Conservation (phyloP, 306 rosid species). For the Cotoneaster glaucophyllus region DNA sequence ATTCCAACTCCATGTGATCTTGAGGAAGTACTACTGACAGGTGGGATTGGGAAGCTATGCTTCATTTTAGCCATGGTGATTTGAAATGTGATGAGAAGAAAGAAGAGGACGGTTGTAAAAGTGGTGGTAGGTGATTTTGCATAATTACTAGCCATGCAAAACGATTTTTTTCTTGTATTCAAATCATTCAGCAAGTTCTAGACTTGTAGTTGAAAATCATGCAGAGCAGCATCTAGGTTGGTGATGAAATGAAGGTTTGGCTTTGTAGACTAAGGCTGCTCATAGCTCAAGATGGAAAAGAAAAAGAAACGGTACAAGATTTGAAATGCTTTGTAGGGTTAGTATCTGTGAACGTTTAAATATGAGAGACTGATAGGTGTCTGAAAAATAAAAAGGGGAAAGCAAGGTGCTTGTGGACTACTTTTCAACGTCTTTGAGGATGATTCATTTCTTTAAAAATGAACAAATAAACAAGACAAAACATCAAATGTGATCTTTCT, state of each 20-base stretch:
- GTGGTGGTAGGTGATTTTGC: conserved; percentile 24
- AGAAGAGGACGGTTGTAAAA: conserved; percentile 28
- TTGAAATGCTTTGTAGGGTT: conserved; percentile 28
- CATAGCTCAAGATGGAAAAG: conserved; percentile 7
- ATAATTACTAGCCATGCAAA: conserved; percentile 61
- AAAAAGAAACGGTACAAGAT: conserved; percentile 11
- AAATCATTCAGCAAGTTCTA: conserved; percentile 27
- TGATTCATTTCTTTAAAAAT: neutral
- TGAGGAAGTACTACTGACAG: neutral
- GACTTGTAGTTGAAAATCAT: neutral
- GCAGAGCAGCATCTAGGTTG: neutral
- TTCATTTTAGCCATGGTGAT: conserved; percentile 28
- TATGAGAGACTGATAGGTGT: neutral
- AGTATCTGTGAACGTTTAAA: conserved; percentile 22
- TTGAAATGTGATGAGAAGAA: conserved; percentile 32
- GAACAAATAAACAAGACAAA: neutral
- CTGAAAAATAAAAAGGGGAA: conserved; percentile 30
- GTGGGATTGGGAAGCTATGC: neutral
- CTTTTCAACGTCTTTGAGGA: conserved; percentile 26
- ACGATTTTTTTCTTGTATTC: neutral
- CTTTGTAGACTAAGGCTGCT: conserved; percentile 1
- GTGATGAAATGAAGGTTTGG: neutral
- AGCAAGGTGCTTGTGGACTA: conserved; percentile 28
- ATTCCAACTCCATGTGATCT: conserved; percentile 10
- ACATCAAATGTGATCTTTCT: neutral